Conservation (phyloP, 1,284 basidiomycete species). For the Sutorius eximius region DNA sequence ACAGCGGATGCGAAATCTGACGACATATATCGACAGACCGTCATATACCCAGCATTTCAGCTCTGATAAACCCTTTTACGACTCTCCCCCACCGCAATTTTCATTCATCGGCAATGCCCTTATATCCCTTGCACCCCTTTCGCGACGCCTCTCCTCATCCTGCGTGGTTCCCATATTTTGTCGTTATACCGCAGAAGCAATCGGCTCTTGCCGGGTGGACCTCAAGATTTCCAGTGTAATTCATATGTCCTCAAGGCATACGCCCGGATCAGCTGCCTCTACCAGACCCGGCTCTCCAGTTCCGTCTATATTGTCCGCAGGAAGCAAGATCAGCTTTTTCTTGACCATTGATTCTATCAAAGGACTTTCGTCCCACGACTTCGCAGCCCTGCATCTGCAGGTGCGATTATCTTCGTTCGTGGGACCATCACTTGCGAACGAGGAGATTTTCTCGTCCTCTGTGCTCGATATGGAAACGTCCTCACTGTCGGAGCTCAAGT, state of each 20-base stretch:
- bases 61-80: constrained; percentile 90
- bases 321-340: constrained; percentile 80
- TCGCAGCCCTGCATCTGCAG: constrained; percentile 81
- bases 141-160: constrained; percentile 73
- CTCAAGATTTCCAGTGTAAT: constrained; percentile 76
- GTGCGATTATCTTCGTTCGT: constrained; percentile 80
- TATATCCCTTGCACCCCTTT: constrained; percentile 81
- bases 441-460: constrained; percentile 81
- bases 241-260: constrained; percentile 55
- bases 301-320: constrained; percentile 61
- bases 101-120: constrained; percentile 90
- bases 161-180: constrained; percentile 86
- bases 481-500: constrained; percentile 74
- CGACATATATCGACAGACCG: constrained; percentile 89
- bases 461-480: constrained; percentile 73
- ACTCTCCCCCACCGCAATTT: constrained; percentile 79
- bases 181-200: constrained; percentile 88
- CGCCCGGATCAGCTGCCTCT: constrained; percentile 58
- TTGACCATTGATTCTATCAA: constrained; percentile 83
- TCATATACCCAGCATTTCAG: constrained; percentile 93
- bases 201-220: constrained; percentile 86
- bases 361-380: constrained; percentile 85
- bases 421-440: constrained; percentile 65
- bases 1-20: constrained; percentile 91
- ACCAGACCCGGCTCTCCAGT: constrained; percentile 71